Evolutionary conservation across 2,329 filamentous ascomycete species (phyloP).

Genomic region (Aureobasidium sp.): DNA sequence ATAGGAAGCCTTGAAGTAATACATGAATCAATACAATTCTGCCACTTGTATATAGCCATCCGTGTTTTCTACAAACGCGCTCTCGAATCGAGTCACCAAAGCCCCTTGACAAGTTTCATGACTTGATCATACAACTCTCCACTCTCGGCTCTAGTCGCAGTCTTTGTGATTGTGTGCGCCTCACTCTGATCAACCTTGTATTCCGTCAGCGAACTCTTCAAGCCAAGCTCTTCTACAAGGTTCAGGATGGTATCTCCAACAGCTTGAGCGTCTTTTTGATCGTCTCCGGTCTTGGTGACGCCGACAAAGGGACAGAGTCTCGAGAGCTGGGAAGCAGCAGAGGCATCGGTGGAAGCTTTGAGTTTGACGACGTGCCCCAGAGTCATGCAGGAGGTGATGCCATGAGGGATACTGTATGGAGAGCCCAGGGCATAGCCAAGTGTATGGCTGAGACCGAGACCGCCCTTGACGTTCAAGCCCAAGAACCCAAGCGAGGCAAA

Average conservation of each 20-base stretch:
- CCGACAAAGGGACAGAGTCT: constrained; percentile 40
- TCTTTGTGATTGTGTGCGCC: constrained; percentile 37
- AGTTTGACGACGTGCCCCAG: constrained; percentile 49
- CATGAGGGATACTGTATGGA: constrained; percentile 51
- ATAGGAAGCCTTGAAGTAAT: too few relatives aligned
- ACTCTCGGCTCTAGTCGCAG: constrained; percentile 38
- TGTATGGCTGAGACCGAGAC: constrained; percentile 39
- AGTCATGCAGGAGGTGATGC: constrained; percentile 49
- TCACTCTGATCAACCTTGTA: constrained; percentile 39
- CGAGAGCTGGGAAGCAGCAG: constrained; percentile 41
- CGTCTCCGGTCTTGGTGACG: constrained; percentile 33
- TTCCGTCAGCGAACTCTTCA: constrained; percentile 41
- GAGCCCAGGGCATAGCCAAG: constrained; percentile 46
- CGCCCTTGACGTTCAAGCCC: constrained; percentile 45
- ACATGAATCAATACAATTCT: too few relatives aligned
- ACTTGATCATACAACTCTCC: constrained; percentile 39
- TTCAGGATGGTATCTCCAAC: constrained; percentile 40
- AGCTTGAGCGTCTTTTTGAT: constrained; percentile 36
- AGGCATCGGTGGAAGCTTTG: constrained; percentile 38
- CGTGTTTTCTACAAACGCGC: background rate
- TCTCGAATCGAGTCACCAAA: constrained; percentile 25
- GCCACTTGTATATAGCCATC: too few relatives aligned
- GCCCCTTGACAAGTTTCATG: constrained; percentile 35
- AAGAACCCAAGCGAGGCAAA: constrained; percentile 47
- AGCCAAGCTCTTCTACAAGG: constrained; percentile 37